Evolutionary conservation across 306 rosid genomes (phyloP), one percentile per base, ranked within the genome.

Genomic region (Oemleria cerasiformis): DNA sequence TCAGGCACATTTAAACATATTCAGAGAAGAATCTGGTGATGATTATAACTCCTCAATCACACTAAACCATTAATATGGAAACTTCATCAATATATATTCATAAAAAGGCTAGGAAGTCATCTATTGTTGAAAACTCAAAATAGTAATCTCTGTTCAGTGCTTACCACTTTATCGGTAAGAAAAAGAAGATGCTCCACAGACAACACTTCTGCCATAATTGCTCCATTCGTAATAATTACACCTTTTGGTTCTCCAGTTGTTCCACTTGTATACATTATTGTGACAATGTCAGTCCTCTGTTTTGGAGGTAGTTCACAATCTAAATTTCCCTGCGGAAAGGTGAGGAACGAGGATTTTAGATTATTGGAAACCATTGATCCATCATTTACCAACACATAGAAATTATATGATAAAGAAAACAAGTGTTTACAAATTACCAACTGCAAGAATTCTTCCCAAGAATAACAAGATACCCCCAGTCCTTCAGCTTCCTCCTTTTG

Each of bases 201-300:
- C 85, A 93, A 77, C 65, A 91, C 91, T 83, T 91, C 85, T 17
- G 88, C 49, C 92, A 89, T 80, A 73, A 88, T 71, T 76, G 97
- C 94, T 56, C 77, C 88, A 34, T 91, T 94, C 59, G 77, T 81
- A 62, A 94, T 85, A 63, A 89, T 81, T 39, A 88, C 98, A 13
- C 98, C 96, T 82, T 93, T 91, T n/a, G 98, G 97, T 80, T 91
- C 98, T 15, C 96, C 97, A 0, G 98, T 93, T 9, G 97, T 93
- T 80, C 98, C 98, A 80, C 98, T 93, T 23, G 98, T 93, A 58
- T 93, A 91, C 96, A 91, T 94, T 78, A 94, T 84, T 61, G 95
- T 86, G 88, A 94, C 87, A 47, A 86, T 78, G 65, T 83, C 65
- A 21, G 72, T 82, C 80, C 79, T 91, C 78, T 56, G 85, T 78